These are phyloP conservation scores for Lasiosphaeria ovina DNA, from an alignment of 495 filamentous ascomycete species.

Conservation along the genomic window DNA sequence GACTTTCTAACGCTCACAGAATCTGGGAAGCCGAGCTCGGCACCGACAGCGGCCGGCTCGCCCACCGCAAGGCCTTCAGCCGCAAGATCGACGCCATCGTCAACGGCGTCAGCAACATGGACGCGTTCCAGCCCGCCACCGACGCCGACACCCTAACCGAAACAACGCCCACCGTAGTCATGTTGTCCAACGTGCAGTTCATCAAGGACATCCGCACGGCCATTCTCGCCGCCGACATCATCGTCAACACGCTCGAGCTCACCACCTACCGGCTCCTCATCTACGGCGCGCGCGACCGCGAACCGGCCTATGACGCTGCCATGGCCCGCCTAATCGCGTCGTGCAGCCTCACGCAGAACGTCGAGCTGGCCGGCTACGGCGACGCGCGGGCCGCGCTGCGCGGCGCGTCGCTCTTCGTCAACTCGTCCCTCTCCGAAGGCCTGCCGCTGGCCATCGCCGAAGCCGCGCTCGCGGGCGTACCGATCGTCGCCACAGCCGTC, in stretches of 20 bases:
- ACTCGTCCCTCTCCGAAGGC: conserved; percentile 64
- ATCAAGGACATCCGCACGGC: conserved; percentile 67
- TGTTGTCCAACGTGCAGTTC: conserved; percentile 59
- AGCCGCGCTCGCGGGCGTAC: conserved; percentile 60
- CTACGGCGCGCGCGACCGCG: conserved; percentile 62
- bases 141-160: conserved; percentile 55
- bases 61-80: conserved; percentile 58
- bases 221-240: conserved; percentile 61
- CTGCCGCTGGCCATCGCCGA: conserved; percentile 62
- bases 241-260: conserved; percentile 64
- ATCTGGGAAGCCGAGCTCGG: conserved; percentile 68
- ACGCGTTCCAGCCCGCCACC: conserved; percentile 59
- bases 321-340: conserved; percentile 62
- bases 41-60: conserved; percentile 55
- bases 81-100: conserved; percentile 68
- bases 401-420: conserved; percentile 64
- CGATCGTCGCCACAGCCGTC: conserved; percentile 64
- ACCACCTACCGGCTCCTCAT: conserved; percentile 60
- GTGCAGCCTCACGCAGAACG: conserved; percentile 52
- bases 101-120: conserved; percentile 66
- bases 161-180: conserved; percentile 28
- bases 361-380: conserved; percentile 56
- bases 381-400: conserved; percentile 57
- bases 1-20: neutral
- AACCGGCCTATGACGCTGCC: conserved; percentile 60